These are phyloP conservation scores for Nemania diffusa DNA, from an alignment of 2,329 filamentous ascomycete genomes.

Conservation along the genomic window DNA sequence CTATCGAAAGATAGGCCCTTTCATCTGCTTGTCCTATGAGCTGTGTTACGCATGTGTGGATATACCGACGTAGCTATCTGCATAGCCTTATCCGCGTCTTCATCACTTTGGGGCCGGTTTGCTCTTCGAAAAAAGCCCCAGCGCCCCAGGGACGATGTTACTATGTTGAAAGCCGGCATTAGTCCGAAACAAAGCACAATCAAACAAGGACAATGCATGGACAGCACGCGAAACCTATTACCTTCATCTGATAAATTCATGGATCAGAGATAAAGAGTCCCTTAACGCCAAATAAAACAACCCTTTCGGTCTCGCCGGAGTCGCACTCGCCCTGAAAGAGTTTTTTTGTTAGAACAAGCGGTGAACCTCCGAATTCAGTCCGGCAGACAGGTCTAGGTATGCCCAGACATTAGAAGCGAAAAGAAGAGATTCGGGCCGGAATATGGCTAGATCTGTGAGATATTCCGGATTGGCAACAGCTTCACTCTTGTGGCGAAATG, in stretches of 20 bases:
- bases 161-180: constrained; percentile 9
- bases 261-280: background rate
- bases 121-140: constrained; percentile 12
- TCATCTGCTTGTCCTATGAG: background rate
- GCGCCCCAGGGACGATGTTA: background rate
- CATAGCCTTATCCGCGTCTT: background rate
- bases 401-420: background rate
- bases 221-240: constrained; percentile 8
- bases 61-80: background rate
- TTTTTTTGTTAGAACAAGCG: constrained; percentile 7
- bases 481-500: background rate
- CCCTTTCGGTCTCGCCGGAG: background rate
- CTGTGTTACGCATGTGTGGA: background rate
- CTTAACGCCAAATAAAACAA: background rate
- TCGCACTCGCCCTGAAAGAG: background rate
- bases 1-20: background rate
- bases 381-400: background rate
- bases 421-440: background rate
- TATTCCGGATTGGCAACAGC: background rate
- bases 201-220: background rate
- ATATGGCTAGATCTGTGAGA: background rate
- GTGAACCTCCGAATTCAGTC: constrained; percentile 7
- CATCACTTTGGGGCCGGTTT: background rate
- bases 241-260: constrained; percentile 3
- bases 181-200: background rate